phyloP scores from a whole-genome alignment of 225 moss, liverwort and hornwort genomes.

The Pleurozium schreberi region DNA sequence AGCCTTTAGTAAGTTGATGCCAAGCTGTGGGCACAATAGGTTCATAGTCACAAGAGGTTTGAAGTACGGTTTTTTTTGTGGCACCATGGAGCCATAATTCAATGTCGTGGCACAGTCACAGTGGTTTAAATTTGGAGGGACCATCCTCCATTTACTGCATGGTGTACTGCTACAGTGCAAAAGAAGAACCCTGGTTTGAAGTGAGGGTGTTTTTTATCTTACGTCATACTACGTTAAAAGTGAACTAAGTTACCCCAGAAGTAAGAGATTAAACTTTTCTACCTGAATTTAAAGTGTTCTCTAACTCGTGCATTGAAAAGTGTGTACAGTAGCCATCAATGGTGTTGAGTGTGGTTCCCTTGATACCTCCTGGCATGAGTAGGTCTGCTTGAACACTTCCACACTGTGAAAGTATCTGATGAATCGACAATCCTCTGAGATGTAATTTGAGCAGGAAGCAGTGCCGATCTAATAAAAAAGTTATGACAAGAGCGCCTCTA shows the following conservation, averaged over 20 bases:
- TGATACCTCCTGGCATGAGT: neutral
- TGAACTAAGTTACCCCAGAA: neutral
- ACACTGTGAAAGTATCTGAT: neutral
- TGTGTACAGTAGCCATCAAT: neutral
- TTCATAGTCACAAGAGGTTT: neutral
- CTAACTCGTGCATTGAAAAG: neutral
- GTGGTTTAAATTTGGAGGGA: no score
- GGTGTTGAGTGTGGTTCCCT: neutral
- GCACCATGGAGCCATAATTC: no score
- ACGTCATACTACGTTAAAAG: neutral
- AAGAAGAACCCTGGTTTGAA: no score
- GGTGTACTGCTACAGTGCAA: no score
- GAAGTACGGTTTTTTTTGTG: no score
- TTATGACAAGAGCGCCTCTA: neutral
- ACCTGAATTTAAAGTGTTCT: neutral
- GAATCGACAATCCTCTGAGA: neutral
- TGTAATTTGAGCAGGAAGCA: neutral
- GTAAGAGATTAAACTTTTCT: neutral
- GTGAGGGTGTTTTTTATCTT: neutral
- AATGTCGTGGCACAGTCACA: no score
- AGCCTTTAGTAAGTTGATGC: neutral
- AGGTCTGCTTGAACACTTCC: neutral
- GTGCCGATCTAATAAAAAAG: neutral
- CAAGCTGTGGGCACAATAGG: rapidly evolving
- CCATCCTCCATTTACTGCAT: no score